Percentiles rank a stretch among this genome's conserved stretches.
Conservation (phyloP, 2,329 filamentous ascomycete species). For the Neonectria neomacrospora region DNA sequence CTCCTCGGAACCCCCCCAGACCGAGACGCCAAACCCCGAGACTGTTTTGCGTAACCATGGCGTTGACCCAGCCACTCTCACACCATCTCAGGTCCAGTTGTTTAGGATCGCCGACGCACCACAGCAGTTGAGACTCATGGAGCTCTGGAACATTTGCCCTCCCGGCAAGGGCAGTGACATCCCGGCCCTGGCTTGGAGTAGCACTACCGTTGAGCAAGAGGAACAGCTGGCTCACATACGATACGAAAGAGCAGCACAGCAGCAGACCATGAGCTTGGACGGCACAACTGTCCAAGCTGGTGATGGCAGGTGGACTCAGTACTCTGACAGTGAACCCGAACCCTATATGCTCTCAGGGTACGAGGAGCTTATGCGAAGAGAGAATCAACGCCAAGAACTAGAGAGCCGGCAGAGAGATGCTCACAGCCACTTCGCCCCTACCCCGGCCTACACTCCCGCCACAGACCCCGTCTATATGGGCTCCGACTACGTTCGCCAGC, state of each 20-base stretch:
- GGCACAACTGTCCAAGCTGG: constrained; percentile 62
- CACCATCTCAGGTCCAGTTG: constrained; percentile 79
- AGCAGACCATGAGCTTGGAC: constrained; percentile 64
- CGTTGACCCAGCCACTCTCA: constrained; percentile 76
- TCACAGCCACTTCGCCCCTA: constrained; percentile 58
- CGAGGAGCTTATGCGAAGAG: constrained; percentile 72
- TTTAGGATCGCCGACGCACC: constrained; percentile 79
- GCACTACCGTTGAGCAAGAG: constrained; percentile 66
- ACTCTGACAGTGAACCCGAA: constrained; percentile 65
- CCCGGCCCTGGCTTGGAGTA: constrained; percentile 63
- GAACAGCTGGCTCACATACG: constrained; percentile 69
- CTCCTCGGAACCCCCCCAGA: constrained; percentile 63
- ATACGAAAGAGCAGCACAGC: constrained; percentile 61
- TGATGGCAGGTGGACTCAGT: constrained; percentile 64
- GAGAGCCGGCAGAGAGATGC: constrained; percentile 52
- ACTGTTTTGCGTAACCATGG: constrained; percentile 72
- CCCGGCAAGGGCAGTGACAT: constrained; percentile 68
- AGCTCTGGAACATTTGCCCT: constrained; percentile 87
- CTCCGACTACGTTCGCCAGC: constrained; percentile 58
- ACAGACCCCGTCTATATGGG: constrained; percentile 76
- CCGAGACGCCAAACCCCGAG: constrained; percentile 63
- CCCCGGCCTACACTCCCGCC: constrained; percentile 63
- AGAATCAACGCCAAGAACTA: constrained; percentile 62
- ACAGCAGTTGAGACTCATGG: constrained; percentile 79
- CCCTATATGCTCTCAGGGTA: constrained; percentile 90